A percentile compares a stretch with the other conserved stretches of the same genome.
Evolutionary conservation across 768 basidiomycete genomes (phyloP).

Genomic region (Lentinula edodes): DNA sequence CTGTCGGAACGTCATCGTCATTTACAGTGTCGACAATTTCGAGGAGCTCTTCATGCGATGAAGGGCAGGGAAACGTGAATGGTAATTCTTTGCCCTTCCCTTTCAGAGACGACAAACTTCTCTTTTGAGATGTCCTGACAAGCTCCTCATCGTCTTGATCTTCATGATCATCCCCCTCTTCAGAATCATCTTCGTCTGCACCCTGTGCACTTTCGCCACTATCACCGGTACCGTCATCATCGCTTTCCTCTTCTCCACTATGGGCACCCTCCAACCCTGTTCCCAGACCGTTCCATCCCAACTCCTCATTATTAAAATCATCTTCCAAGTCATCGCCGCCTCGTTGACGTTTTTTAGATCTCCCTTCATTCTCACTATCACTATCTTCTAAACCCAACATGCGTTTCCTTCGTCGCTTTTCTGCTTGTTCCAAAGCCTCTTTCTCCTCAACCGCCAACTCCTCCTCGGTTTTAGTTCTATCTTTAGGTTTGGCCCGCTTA

Average conservation of each 20-base stretch:
- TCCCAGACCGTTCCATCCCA: conserved; percentile 35
- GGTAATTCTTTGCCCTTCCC: conserved; percentile 61
- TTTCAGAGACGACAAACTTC: conserved; percentile 25
- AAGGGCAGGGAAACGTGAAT: conserved; percentile 88
- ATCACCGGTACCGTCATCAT: conserved; percentile 21
- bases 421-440: conserved; percentile 80
- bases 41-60: conserved; percentile 85
- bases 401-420: conserved; percentile 67
- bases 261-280: conserved; percentile 32
- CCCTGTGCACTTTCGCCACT: conserved; percentile 33
- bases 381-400: conserved; percentile 81
- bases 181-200: conserved; percentile 29
- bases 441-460: conserved; percentile 88
- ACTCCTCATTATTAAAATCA: conserved; percentile 53
- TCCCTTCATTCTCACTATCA: conserved; percentile 58
- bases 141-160: conserved; percentile 42
- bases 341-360: conserved; percentile 44
- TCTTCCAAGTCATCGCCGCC: conserved; percentile 92
- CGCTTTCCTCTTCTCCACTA: conserved; percentile 25
- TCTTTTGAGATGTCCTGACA: conserved; percentile 24
- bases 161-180: conserved; percentile 29
- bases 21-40: conserved; percentile 67
- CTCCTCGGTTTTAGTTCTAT: conserved; percentile 94
- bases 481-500: conserved; percentile 87
- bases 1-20: conserved; percentile 69